Base-by-base conservation (phyloP, 768 basidiomycete genomes). In the Hortiboletus campestris region DNA sequence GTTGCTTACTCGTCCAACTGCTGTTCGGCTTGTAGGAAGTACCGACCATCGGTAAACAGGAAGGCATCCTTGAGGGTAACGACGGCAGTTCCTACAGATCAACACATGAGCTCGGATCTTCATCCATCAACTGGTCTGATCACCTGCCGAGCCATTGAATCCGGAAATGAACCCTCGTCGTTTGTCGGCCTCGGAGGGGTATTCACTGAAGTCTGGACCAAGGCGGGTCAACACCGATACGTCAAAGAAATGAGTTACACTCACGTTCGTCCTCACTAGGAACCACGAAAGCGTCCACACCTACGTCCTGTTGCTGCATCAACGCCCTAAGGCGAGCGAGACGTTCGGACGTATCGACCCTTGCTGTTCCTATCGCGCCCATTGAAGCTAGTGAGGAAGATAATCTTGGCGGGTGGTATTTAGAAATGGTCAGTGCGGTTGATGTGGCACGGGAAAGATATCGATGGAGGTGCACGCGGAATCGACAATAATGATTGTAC, bases 1-100 rank as follows among this genome's bases (percentile, higher is more conserved):
- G 19, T 17, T 20, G 28, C 84, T 69, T 61, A 91, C 92, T 80
- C 58, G 70, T 95, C 93, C 60, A 99, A 75, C 72, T 99, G 92
- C 59, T 94, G 82, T 57, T 81, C 84, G 0, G 97, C 97, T 73
- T 99, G 96, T 32, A 98, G 75, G 66, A 90, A 97, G 67, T 99
- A 99, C 43, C 96, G 76, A 4, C 96, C 97, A 75, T 99, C 96
- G 3, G 96, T 98, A 74, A 96, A 98, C 46, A 97, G 78, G 58
- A 78, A 84, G 0, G 94, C 95, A 5, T 84, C 75, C 29, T 85
- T 76, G 45, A 74, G 66, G 0, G 91, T 90, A 22, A 96, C 76
- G 41, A 95, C 68, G 3, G 92, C 94, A 56, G 84, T 88, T 43
- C 91, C 90, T 87, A 60, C 20, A 31, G 6, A 54, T 43, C n/a